phyloP scores from a whole-genome alignment of 2,329 filamentous ascomycete genomes.

The Colletotrichum eremochloae region DNA sequence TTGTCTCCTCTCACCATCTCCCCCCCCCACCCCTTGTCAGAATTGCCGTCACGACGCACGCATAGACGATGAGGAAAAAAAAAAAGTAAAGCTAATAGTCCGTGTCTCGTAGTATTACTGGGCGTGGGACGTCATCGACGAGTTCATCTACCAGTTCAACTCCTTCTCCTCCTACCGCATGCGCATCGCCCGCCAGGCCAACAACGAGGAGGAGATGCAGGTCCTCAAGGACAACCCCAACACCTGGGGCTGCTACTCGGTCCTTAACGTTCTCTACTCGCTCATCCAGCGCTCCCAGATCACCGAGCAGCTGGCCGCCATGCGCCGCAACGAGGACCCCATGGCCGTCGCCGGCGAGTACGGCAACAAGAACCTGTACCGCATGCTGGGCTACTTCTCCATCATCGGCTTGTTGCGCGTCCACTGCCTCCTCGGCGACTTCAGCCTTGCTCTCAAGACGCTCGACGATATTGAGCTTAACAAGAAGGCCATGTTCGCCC shows the following conservation, averaged over 20 bases:
- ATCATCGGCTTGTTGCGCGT: slow-evolving; percentile 97
- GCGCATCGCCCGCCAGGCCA: slow-evolving; percentile 83
- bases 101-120: slow-evolving; percentile 83
- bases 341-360: slow-evolving; percentile 93
- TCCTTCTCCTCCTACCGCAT: slow-evolving; percentile 98
- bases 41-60: background rate
- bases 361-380: slow-evolving; percentile 92
- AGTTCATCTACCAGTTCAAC: slow-evolving; percentile 99
- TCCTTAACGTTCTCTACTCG: slow-evolving; percentile 98
- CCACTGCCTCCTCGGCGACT: slow-evolving; percentile 96
- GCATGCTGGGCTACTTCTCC: slow-evolving; percentile 99
- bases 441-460: slow-evolving; percentile 97
- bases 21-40: background rate
- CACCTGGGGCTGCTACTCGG: slow-evolving; percentile 99
- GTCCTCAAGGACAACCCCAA: slow-evolving; percentile 96
- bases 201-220: slow-evolving; percentile 93
- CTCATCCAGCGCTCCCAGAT: slow-evolving; percentile 99
- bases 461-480: slow-evolving; percentile 99
- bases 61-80: background rate
- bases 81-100: slow-evolving; percentile 28
- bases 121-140: slow-evolving; percentile 99
- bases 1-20: slow-evolving; percentile 44
- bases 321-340: slow-evolving; percentile 94
- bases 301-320: slow-evolving; percentile 94
- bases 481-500: slow-evolving; percentile 99